Evolutionary conservation across 2,329 filamentous ascomycete species (phyloP), one percentile per base, ranked within the genome.

Genomic region (Keithomyces neogunnii): DNA sequence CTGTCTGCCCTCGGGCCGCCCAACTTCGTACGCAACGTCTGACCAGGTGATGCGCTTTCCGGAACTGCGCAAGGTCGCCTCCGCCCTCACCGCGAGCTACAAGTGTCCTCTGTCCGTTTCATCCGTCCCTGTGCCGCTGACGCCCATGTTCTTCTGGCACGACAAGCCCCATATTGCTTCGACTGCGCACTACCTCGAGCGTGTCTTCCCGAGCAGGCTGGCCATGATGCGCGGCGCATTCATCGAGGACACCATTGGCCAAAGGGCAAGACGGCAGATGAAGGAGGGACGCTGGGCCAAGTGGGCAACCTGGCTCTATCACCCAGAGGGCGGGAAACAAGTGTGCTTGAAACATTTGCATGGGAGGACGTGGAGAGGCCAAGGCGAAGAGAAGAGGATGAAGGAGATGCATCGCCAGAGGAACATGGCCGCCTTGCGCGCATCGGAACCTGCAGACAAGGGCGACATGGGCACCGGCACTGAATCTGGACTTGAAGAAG

Each of bases 111-210:
- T 33, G 5, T 29, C 32, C n/a, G 35, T 31, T 19, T 2, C 13
- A 13, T 54, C 57, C 11, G 60, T 80, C 1, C 29, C 7, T 9
- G 36, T 53, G 6, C 73, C 74, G 0, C 60, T 81, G 40, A 80
- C 77, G 1, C 77, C 77, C 0, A 67, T 81, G 50, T 81, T 79
- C 63, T 78, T 80, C 57, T 81, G 77, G 77, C 76, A 80, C 51
- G 77, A 81, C 53, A 81, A 81, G 56, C 76, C 77, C 0, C 77
- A 81, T 51, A 53, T 81, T 2, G 76, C 73, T 1, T 71, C 69
- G 3, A 72, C 68, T 0, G 56, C 63, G 1, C 77, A 81, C 55
- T 81, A 81, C 51, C 66, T 80, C 0, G 57, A 63, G 1, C 66
- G 71, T 0, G 71, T 80, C 1, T 81, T 80, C 47, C 71, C 76